Evolutionary conservation across 768 basidiomycete genomes (phyloP).

Genomic region (Leucogyrophana mollusca): DNA sequence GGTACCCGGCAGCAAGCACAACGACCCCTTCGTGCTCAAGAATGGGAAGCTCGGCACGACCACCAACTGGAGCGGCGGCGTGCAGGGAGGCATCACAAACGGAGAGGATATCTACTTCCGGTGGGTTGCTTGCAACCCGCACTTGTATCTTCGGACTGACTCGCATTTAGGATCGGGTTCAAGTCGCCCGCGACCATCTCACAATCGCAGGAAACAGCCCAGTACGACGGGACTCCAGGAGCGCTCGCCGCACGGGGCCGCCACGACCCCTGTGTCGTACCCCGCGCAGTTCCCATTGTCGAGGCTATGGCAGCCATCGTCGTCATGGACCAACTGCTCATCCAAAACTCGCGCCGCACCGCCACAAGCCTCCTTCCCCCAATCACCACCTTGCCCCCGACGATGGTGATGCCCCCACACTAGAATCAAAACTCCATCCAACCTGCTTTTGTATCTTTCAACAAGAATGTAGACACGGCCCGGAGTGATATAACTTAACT

Average conservation of each 20-base stretch:
- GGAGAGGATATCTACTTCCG: conserved; percentile 98
- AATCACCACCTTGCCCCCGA: conserved; percentile 85
- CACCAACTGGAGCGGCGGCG: conserved; percentile 96
- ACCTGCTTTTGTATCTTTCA: conserved; percentile 1
- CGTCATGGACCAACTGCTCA: conserved; percentile 89
- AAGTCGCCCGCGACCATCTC: conserved; percentile 99
- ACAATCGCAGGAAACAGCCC: conserved; percentile 84
- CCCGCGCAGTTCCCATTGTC: conserved; percentile 95
- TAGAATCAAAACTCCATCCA: conserved; percentile 15
- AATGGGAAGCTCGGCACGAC: conserved; percentile 77
- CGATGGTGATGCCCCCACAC: conserved; percentile 74
- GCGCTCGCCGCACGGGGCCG: conserved; percentile 88
- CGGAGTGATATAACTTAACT: too few species aligned
- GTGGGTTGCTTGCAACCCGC: conserved; percentile 41
- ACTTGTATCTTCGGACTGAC: conserved; percentile 5
- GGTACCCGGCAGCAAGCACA: conserved; percentile 90
- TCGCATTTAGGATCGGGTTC: conserved; percentile 75
- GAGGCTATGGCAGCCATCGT: conserved; percentile 97
- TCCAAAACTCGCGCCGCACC: conserved; percentile 81
- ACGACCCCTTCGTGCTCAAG: conserved; percentile 77
- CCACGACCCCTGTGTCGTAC: conserved; percentile 97
- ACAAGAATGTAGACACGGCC: neutral
- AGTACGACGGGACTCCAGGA: conserved; percentile 91
- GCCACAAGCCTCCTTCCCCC: conserved; percentile 79
- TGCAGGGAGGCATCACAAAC: conserved; percentile 98